Base-by-base conservation (phyloP, 2,329 filamentous ascomycete genomes). In the Aspergillus spinulosporus region DNA sequence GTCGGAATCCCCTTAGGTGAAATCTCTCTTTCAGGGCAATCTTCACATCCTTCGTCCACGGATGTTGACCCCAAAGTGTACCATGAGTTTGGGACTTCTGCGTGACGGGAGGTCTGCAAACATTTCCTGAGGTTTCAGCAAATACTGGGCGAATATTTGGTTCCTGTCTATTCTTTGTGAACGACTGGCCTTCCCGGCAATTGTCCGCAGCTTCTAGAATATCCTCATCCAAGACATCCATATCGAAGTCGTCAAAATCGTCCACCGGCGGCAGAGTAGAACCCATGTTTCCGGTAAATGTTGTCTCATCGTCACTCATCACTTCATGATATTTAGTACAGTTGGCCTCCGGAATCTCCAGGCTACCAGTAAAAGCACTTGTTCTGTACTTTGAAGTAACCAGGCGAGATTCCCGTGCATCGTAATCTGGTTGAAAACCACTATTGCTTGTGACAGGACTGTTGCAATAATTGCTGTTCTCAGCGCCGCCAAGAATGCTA, bases 41-140 rank as follows among this genome's bases (percentile, higher is more conserved):
- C 62, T 87, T 88, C 26, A 99, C 89, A 65, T 97, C 92, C 43
- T 83, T 80, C 12, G 92, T 97, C 94, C 95, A 99, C 3, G 86
- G 80, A 66, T 87, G 81, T 48, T 72, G 82, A 80, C 82, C 89
- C 88, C 64, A 77, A 56, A 66, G 69, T 46, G 65, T 64, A 40
- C 64, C 68, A 31, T 71, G 67, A 8, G 57, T 59, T 32, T 66
- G 65, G 6, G 69, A 69, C 50, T 75, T 74, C 43, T 69, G 68
- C 9, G 66, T 62, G 5, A 61, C 42, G 6, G 72, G 68, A 11
- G 64, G 56, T 14, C 70, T 70, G 37, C 62, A 54, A 11, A 62
- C 58, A 58, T 78, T 78, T 26, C 72, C 74, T 15, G 73, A 72
- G 2, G 72, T 76, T 63, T 78, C 76, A 32, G 69, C 72, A 58